Base-by-base conservation (phyloP, 179 eudicot species). In the Actinidia chinensis region DNA sequence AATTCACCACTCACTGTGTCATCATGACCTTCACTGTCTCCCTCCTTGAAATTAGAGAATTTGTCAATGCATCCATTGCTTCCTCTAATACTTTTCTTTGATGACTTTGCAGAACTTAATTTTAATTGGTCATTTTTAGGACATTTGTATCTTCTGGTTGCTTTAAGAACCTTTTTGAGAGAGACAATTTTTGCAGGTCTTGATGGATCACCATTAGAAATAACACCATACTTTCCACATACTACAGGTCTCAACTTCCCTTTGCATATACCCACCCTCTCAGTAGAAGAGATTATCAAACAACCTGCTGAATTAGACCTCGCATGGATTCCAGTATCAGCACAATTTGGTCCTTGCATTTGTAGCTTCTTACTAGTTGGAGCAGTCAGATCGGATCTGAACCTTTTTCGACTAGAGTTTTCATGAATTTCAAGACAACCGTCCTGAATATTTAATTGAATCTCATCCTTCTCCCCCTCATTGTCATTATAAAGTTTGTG, bases 141-240 rank as follows among this genome's bases (percentile, higher is more conserved):
- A 63, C 64, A 56, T 12, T 78, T 72, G 76, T 66, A 67, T 71
- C 82, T 88, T 75, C 75, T 79, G 60, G 89, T 60, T 79, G 79
- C 70, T 79, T 85, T 83, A 73, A 88, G 77, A 77, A 91, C 82
- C 78, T 82, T 87, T 71, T 74, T 72, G 42, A 91, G 88, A 68
- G 86, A 76, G 70, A 90, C 79, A 76, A 90, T 82, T 83, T 90
- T 91, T 23, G 85, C 87, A 68, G 88, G 91, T 77, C 85, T 86
- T 74, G 77, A 70, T 65, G 85, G 79, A 79, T 82, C 83, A 63
- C 83, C 84, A 73, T 78, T 81, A 77, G 91, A 86, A 80, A 91
- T 81, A 75, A 90, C 82, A 65, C 97, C 97, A 78, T 83, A 91
- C 83, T 85, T 86, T 67, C 93, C 92, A 80, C 88, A 82, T 69